Evolutionary conservation across 768 basidiomycete genomes (phyloP), one percentile per base, ranked within the genome.

Genomic region (Termitomyces bulborhizus): DNA sequence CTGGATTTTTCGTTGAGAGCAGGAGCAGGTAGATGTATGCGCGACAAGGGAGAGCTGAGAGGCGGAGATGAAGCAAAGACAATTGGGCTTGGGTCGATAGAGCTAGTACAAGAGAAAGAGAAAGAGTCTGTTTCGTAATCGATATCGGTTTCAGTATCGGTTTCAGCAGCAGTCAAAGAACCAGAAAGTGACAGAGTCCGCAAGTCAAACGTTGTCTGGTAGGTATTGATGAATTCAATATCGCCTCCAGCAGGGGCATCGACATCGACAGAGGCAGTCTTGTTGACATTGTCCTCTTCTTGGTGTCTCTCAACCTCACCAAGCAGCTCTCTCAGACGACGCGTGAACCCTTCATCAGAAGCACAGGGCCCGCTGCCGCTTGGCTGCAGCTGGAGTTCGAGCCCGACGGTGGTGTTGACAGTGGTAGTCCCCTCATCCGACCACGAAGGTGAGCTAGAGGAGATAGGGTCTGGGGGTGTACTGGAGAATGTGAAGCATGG

Each of bases 371-470:
- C 51, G 4, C 21, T 21, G 8, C 24, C 21, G 4, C 21, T 42
- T 8, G 4, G n/a, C 9, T 34, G 31, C 5, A 16, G 34, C 15
- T 37, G 11, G 12, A 31, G 29, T 11, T 31, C 29, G 6, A 42
- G 27, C 3, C 9, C 39, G 51, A 27, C 18, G 13, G 15, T 41
- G 24, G 48, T 24, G 18, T 39, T 51, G 15, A 32, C 31, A 18
- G 31, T 43, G 13, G 50, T 41, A 12, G 40, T 42, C 8, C 40
- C 42, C 27, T n/a, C 51, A 3, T 51, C 51, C 7, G 51, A 52
- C 41, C 51, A 52, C 41, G 41, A 52, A 16, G 51, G 51, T 3
- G 51, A 52, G 21, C 51, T 52, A 0, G 51, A 52, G 26, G 51
- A 52, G 13, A 52, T 16, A 18, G 51, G 51, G 11, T 11, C 11